Percentiles rank a stretch among this genome's conserved stretches.
These are phyloP conservation scores for Sporothrix humicola DNA, from an alignment of 2,329 filamentous ascomycete species.

Conservation along the genomic window DNA sequence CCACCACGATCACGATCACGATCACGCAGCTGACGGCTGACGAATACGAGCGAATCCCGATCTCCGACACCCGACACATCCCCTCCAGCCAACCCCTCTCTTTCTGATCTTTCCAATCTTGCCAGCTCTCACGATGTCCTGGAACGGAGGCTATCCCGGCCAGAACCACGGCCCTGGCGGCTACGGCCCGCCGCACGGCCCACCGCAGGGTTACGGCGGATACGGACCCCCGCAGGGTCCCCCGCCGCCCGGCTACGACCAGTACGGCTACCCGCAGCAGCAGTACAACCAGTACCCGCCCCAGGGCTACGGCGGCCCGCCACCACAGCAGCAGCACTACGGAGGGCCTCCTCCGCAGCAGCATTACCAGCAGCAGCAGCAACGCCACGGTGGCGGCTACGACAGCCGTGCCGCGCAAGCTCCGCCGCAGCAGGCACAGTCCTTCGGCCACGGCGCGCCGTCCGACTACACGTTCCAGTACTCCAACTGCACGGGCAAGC, in stretches of 20 bases:
- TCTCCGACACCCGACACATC: too few relatives aligned
- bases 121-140: constrained; percentile 14
- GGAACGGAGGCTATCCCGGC: constrained; percentile 39
- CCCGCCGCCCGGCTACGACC: constrained; percentile 36
- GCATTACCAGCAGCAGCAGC: constrained; percentile 32
- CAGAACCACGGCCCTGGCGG: constrained; percentile 40
- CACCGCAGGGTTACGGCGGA: constrained; percentile 13
- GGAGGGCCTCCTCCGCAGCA: constrained; percentile 14
- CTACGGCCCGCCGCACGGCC: constrained; percentile 31
- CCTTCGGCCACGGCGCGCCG: constrained; percentile 72
- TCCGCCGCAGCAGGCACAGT: constrained; percentile 58
- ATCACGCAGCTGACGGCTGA: background rate
- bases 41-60: background rate
- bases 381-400: constrained; percentile 20
- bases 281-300: constrained; percentile 5
- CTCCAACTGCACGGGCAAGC: constrained; percentile 73
- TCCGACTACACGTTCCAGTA: constrained; percentile 75
- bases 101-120: too few relatives aligned
- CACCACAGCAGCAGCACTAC: constrained; percentile 46
- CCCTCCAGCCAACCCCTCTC: background rate
- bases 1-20: background rate
- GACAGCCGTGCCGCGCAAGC: constrained; percentile 45
- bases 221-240: constrained; percentile 33
- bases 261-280: constrained; percentile 36
- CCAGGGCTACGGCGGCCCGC: constrained; percentile 34